phyloP scores from a whole-genome alignment of 2,329 filamentous ascomycete genomes.

The Cryphonectria parasitica region DNA sequence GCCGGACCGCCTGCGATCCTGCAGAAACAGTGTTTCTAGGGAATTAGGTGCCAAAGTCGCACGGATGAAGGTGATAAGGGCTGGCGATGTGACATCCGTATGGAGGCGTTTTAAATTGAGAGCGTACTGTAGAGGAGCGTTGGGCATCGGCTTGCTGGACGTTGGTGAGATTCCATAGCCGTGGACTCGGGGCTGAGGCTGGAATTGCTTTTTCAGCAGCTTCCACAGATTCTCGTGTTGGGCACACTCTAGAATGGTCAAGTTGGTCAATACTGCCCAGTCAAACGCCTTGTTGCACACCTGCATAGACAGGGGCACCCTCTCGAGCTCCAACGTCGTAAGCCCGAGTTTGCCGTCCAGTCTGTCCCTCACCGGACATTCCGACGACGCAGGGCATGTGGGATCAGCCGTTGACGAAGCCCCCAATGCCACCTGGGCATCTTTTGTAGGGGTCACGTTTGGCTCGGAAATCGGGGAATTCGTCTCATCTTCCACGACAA shows the following conservation, averaged over 20 bases:
- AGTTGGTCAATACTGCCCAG: conserved; percentile 70
- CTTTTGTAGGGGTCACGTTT: conserved; percentile 6
- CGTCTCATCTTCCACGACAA: conserved; percentile 4
- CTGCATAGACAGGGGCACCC: conserved; percentile 71
- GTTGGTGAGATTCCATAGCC: conserved; percentile 36
- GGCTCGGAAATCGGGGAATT: conserved; percentile 11
- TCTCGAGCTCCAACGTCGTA: conserved; percentile 75
- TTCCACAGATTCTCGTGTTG: conserved; percentile 78
- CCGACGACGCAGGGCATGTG: neutral
- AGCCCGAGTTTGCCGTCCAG: conserved; percentile 65
- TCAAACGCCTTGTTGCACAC: conserved; percentile 74
- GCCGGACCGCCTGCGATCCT: conserved; percentile 61
- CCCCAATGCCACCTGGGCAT: conserved; percentile 5
- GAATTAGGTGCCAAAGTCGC: conserved; percentile 78
- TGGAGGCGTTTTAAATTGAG: conserved; percentile 75
- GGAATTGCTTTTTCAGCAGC: conserved; percentile 66
- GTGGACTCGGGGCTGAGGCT: conserved; percentile 44
- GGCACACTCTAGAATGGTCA: conserved; percentile 75
- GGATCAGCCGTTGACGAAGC: conserved; percentile 11
- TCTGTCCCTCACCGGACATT: conserved; percentile 40
- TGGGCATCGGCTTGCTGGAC: conserved; percentile 35
- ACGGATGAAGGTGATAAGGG: conserved; percentile 74
- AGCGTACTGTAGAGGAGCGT: conserved; percentile 55
- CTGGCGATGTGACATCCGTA: conserved; percentile 71
- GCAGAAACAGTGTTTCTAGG: conserved; percentile 77